Percentiles rank a stretch among this genome's conserved stretches.
These are phyloP conservation scores for Collybiopsis luxurians DNA, from an alignment of 768 basidiomycete genomes.

Conservation along the genomic window DNA sequence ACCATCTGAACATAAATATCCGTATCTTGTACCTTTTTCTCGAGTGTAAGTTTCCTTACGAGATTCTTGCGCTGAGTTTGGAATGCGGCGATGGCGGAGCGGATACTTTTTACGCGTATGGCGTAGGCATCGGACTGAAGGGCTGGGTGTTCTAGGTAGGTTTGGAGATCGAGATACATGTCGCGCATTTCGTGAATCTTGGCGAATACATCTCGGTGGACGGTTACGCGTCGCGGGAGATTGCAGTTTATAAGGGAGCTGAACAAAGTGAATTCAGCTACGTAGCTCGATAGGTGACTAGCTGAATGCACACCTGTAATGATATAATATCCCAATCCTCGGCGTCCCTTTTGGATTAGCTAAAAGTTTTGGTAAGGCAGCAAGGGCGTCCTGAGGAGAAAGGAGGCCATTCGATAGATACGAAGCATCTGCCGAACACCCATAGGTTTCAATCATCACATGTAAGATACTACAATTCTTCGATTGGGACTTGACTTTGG, in stretches of 20 bases:
- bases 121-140: conserved; percentile 7
- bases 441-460: conserved; percentile 17
- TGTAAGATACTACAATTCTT: conserved; percentile 12
- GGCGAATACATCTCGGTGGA: conserved; percentile 11
- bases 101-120: conserved; percentile 1
- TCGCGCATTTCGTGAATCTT: conserved; percentile 13
- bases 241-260: conserved; percentile 11
- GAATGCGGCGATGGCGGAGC: conserved; percentile 12
- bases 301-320: conserved; percentile 13
- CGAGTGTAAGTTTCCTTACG: conserved; percentile 3
- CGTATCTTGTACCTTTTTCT: conserved; percentile 1
- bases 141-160: conserved; percentile 15
- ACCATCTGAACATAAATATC: conserved; percentile 10
- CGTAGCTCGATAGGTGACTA: background rate
- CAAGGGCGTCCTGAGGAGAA: conserved; percentile 12
- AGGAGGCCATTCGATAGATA: conserved; percentile 10
- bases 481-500: conserved; percentile 9
- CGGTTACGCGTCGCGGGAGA: conserved; percentile 9
- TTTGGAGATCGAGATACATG: conserved; percentile 12
- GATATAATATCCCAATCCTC: conserved; percentile 13
- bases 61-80: conserved; percentile 11
- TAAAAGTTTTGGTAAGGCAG: conserved; percentile 11
- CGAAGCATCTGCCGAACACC: conserved; percentile 12
- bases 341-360: conserved; percentile 13
- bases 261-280: too few relatives aligned